phyloP scores from a whole-genome alignment of 75 land plant species.

The Sequoia sempervirens region DNA sequence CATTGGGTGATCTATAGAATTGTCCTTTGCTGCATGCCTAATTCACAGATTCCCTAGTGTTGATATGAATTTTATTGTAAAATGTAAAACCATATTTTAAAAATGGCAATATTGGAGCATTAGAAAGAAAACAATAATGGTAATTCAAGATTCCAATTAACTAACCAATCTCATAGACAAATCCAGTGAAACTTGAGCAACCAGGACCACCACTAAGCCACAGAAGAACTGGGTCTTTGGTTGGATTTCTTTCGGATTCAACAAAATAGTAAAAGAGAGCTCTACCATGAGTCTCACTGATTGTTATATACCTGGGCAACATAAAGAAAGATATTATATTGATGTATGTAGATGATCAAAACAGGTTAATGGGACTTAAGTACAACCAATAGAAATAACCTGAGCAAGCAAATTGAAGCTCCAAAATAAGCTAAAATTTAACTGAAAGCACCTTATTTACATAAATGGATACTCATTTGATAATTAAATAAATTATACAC shows the following conservation, averaged over 20 bases:
- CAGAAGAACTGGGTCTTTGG: conserved; percentile 30
- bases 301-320: conserved; percentile 55
- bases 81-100: neutral
- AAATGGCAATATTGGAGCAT: neutral
- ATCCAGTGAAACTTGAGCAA: conserved; percentile 38
- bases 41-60: neutral
- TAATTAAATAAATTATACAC: too few relatives aligned
- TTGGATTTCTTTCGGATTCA: conserved; percentile 19
- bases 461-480: neutral
- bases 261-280: conserved; percentile 39
- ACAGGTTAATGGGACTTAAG: too few relatives aligned
- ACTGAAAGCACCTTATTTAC: neutral
- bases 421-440: too few relatives aligned
- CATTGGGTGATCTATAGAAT: neutral
- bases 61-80: neutral
- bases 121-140: neutral
- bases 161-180: conserved; percentile 38
- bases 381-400: too few relatives aligned
- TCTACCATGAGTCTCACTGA: conserved; percentile 47
- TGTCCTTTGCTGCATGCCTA: neutral
- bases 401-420: too few relatives aligned
- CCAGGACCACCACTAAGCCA: conserved; percentile 56
- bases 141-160: neutral
- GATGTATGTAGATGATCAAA: too few relatives aligned
- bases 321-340: neutral